phyloP scores from a whole-genome alignment of 148 eudicot genomes.

The Silene conica region DNA sequence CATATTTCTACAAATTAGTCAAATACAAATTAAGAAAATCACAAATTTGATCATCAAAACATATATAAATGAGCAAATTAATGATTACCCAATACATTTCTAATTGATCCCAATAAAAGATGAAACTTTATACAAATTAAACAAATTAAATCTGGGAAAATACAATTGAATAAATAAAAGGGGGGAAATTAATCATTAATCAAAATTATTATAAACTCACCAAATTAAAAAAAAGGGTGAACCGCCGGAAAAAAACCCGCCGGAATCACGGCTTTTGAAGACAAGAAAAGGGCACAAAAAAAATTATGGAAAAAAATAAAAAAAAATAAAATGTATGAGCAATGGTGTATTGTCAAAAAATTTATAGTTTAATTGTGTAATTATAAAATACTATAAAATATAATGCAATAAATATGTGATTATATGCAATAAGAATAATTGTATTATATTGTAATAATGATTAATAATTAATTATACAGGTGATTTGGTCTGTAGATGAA shows the following conservation, averaged over 20 bases:
- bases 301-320: background rate
- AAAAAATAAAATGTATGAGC: background rate
- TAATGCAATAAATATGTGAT: background rate
- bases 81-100: background rate
- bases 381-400: no score
- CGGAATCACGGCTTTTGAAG: constrained; percentile 20
- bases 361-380: background rate
- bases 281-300: constrained; percentile 7
- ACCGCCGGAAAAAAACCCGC: constrained; percentile 24
- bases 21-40: background rate
- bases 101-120: background rate
- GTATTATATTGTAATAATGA: background rate
- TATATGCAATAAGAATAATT: no score
- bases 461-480: background rate
- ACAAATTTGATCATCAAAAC: background rate
- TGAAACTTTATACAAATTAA: background rate
- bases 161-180: background rate
- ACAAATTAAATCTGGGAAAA: background rate
- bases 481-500: background rate
- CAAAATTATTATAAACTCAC: constrained; percentile 9
- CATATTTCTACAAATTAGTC: background rate
- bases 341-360: constrained; percentile 7
- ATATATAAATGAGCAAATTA: background rate
- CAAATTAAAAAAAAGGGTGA: background rate
- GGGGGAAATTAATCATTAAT: background rate